These are phyloP conservation scores for Staphylotrichum tortipilum DNA, from an alignment of 495 filamentous ascomycete species.

Conservation along the genomic window DNA sequence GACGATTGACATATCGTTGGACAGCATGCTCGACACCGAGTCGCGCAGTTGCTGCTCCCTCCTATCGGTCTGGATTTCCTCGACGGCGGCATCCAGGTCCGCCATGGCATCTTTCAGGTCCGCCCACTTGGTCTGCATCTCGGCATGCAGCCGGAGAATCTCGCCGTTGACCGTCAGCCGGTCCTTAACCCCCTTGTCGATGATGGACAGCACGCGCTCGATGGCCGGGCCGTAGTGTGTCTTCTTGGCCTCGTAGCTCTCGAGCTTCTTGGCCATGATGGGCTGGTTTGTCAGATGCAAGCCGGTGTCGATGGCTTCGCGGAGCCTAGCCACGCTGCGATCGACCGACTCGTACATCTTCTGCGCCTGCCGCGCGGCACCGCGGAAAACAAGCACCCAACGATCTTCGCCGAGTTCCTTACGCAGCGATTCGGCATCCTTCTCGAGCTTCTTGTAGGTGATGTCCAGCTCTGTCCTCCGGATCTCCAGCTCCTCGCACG, in stretches of 20 bases:
- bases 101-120: constrained; percentile 65
- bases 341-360: constrained; percentile 93
- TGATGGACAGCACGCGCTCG: constrained; percentile 78
- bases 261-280: constrained; percentile 65
- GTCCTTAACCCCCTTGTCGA: constrained; percentile 85
- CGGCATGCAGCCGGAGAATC: constrained; percentile 71
- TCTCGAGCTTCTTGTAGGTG: constrained; percentile 72
- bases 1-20: constrained; percentile 70
- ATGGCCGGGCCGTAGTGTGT: constrained; percentile 93
- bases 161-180: constrained; percentile 91
- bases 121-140: constrained; percentile 72
- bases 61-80: constrained; percentile 60
- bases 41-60: constrained; percentile 73
- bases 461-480: constrained; percentile 61
- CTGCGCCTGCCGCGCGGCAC: constrained; percentile 82
- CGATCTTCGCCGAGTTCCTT: constrained; percentile 89
- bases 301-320: constrained; percentile 67
- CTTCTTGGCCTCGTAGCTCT: constrained; percentile 92
- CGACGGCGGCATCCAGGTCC: constrained; percentile 63
- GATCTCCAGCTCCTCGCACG: constrained; percentile 78
- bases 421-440: constrained; percentile 75
- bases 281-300: constrained; percentile 60
- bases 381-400: constrained; percentile 90
- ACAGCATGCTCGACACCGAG: constrained; percentile 85
- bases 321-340: constrained; percentile 70